Evolutionary conservation across 176 grass and related monocot species (phyloP).

Genomic region (Oryza meyeriana): DNA sequence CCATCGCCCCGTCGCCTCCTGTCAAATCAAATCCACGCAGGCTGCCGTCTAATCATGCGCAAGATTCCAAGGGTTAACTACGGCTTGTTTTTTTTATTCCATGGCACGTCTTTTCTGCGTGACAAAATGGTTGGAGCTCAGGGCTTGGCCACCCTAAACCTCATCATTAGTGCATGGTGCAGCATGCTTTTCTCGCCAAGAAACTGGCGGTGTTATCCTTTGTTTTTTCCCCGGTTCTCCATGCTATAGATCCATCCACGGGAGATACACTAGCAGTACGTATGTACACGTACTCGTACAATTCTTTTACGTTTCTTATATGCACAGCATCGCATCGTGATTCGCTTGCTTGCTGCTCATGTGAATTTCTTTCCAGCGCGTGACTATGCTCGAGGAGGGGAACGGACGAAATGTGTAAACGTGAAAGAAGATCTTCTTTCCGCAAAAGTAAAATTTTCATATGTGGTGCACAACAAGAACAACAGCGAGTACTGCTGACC

Average conservation of each 20-base stretch:
- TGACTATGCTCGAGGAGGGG: neutral
- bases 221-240: neutral
- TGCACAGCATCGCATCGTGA: neutral
- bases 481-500: neutral
- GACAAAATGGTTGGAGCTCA: conserved; percentile 48
- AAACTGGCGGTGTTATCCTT: neutral
- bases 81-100: conserved; percentile 2
- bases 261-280: neutral
- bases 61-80: conserved; percentile 20
- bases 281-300: neutral
- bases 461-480: neutral
- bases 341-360: neutral
- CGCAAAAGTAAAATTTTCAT: neutral
- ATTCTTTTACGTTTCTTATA: neutral
- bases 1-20: neutral
- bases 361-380: neutral
- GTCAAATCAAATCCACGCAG: conserved; percentile 11
- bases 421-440: neutral
- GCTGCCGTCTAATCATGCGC: conserved; percentile 25
- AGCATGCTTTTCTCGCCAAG: neutral
- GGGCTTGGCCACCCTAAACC: conserved; percentile 18
- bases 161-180: conserved; percentile 41
- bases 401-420: neutral
- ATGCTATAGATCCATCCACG: neutral
- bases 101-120: conserved; percentile 44